phyloP scores from a whole-genome alignment of 441 rosid genomes.

The Bocquillonia castaneifolia region DNA sequence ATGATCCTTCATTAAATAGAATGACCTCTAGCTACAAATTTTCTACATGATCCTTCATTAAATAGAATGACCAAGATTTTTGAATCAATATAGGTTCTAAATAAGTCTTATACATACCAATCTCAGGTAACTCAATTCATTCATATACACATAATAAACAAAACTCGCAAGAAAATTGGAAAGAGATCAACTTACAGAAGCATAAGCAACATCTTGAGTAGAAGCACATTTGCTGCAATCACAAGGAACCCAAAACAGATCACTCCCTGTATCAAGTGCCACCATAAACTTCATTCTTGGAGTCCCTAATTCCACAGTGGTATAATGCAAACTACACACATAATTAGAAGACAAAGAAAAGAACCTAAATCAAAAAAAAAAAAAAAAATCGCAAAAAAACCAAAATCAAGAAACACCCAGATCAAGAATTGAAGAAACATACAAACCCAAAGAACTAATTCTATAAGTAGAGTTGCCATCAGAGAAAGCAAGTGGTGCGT shows the following conservation, averaged over 20 bases:
- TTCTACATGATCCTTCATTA: too few species aligned
- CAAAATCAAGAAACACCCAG: neutral
- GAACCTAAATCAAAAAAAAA: neutral
- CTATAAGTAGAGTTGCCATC: constrained; percentile 68
- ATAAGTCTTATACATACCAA: neutral
- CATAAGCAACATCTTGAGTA: constrained; percentile 45
- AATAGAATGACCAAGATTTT: neutral
- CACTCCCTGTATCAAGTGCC: constrained; percentile 87
- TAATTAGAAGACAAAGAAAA: constrained; percentile 1
- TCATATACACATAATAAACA: neutral
- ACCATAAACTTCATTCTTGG: constrained; percentile 83
- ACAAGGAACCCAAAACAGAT: constrained; percentile 90
- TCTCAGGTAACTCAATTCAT: neutral
- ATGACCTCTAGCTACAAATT: neutral
- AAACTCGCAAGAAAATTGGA: neutral
- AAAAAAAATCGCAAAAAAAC: neutral
- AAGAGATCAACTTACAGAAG: constrained; percentile 50
- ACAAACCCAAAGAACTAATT: constrained; percentile 86
- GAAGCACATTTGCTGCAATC: constrained; percentile 75
- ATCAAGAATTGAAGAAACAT: constrained; percentile 8
- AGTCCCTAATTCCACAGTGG: constrained; percentile 76
- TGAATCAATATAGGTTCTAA: too few species aligned
- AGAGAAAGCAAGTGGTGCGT: constrained; percentile 51
- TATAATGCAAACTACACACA: constrained; percentile 65
- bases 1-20: neutral